Conservation (phyloP, 768 basidiomycete genomes). For the Amanita thiersii region DNA sequence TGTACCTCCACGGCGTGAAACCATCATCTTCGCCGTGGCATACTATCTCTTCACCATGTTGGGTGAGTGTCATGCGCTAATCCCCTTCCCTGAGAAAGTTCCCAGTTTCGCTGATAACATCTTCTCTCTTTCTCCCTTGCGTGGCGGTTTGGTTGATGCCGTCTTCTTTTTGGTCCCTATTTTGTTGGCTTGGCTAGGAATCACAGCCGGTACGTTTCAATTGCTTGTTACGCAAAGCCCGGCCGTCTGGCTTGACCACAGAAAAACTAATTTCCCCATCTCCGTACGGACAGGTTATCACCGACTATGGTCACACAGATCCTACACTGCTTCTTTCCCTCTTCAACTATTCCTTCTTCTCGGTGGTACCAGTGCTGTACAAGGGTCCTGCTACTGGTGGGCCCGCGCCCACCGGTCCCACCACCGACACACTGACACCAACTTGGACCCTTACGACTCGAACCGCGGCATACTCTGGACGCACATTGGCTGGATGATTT, state of each 20-base stretch:
- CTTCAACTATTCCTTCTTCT: conserved; percentile 64
- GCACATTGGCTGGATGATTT: conserved; percentile 80
- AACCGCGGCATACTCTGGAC: conserved; percentile 74
- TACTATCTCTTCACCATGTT: conserved; percentile 90
- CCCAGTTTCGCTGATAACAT: conserved; percentile 10
- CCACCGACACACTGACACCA: conserved; percentile 80
- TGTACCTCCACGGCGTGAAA: conserved; percentile 39
- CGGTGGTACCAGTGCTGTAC: conserved; percentile 75
- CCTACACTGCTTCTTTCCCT: conserved; percentile 68
- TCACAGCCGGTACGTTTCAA: conserved; percentile 35
- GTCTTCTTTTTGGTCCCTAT: conserved; percentile 5
- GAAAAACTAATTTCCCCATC: conserved; percentile 3
- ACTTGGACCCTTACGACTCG: conserved; percentile 79
- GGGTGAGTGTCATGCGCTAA: conserved; percentile 32
- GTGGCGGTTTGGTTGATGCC: conserved; percentile 18
- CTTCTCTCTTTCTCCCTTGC: no score
- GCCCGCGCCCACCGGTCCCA: conserved; percentile 76
- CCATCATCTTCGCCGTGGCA: conserved; percentile 48
- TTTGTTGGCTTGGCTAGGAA: conserved; percentile 25
- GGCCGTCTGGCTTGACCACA: neutral
- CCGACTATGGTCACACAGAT: conserved; percentile 79
- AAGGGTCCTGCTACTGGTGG: conserved; percentile 89
- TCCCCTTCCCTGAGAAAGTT: conserved; percentile 11
- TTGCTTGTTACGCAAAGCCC: neutral
- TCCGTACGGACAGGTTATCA: conserved; percentile 51